Evolutionary conservation across 208 protist species (phyloP).

Genomic region (Crithidia sp.): DNA sequence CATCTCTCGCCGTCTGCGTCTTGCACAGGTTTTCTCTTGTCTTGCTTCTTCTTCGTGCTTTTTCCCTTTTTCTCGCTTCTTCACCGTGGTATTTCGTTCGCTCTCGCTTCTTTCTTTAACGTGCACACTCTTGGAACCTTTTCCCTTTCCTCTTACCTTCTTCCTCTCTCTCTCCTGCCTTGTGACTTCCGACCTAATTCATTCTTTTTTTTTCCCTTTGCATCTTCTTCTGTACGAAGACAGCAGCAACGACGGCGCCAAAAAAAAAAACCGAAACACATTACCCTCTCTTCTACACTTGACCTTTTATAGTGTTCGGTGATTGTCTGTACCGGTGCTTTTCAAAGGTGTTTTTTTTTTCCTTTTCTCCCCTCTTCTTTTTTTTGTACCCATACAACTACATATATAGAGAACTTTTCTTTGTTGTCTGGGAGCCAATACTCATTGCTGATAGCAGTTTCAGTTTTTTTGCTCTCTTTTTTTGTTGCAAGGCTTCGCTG

Average conservation of each 20-base stretch:
- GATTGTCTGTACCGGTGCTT: conserved; percentile 3
- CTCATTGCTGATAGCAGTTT: neutral
- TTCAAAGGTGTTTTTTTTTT: neutral
- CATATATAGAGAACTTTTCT: neutral
- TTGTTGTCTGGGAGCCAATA: neutral
- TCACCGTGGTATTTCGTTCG: too few species aligned
- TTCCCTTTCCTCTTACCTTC: conserved; percentile 11
- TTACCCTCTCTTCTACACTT: too few species aligned
- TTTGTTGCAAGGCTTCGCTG: neutral
- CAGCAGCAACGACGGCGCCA: too few species aligned
- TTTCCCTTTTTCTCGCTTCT: too few species aligned
- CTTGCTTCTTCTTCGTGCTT: too few species aligned
- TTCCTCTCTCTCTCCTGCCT: conserved; percentile 2
- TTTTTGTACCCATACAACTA: neutral
- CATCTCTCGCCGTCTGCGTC: too few species aligned
- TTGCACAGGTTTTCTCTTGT: too few species aligned
- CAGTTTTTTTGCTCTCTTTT: neutral
- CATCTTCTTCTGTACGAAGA: neutral
- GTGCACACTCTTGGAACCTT: neutral
- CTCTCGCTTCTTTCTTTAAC: too few species aligned
- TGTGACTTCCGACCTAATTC: neutral
- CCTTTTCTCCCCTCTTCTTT: neutral
- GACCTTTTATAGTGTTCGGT: neutral
- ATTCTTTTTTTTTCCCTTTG: conserved; percentile 5
- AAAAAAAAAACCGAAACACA: too few species aligned